Evolutionary conservation across 345 rosid species (phyloP).

Genomic region (Euphorbia peplus): DNA sequence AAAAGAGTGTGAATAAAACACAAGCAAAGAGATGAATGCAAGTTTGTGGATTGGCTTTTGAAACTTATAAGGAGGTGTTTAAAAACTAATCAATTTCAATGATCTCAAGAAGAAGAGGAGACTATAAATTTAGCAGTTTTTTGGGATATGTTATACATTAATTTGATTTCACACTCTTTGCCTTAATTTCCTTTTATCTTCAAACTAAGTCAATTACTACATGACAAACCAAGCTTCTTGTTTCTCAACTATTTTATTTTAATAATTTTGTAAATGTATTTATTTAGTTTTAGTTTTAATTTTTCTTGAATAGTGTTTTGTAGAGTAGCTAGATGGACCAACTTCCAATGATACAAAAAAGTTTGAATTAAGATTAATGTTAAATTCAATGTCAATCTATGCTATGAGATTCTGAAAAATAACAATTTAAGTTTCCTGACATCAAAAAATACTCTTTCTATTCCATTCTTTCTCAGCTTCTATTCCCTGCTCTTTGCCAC

Average conservation of each 20-base stretch:
- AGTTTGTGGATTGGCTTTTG: not conserved
- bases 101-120: constrained; percentile 23
- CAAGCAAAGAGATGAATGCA: too few species aligned
- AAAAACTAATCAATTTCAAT: constrained; percentile 33
- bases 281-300: not conserved
- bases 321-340: constrained; percentile 18
- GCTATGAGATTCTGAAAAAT: not conserved
- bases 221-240: constrained; percentile 47
- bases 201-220: constrained; percentile 29
- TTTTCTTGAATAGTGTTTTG: constrained; percentile 28
- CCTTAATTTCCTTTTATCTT: constrained; percentile 9
- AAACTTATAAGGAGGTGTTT: constrained; percentile 7
- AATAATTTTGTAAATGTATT: not conserved
- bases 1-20: too few species aligned
- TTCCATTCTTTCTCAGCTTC: constrained; percentile 33
- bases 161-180: constrained; percentile 27
- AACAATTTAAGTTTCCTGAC: constrained; percentile 17
- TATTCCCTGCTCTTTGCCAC: constrained; percentile 18
- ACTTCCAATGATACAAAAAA: constrained; percentile 23
- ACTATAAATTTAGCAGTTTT: constrained; percentile 21
- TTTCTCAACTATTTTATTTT: constrained; percentile 5
- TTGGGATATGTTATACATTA: constrained; percentile 19
- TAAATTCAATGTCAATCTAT: constrained; percentile 19
- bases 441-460: constrained; percentile 28
- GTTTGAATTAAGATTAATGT: constrained; percentile 20